phyloP scores from a whole-genome alignment of 129 eudicot species.

The Smallanthus sonchifolius region DNA sequence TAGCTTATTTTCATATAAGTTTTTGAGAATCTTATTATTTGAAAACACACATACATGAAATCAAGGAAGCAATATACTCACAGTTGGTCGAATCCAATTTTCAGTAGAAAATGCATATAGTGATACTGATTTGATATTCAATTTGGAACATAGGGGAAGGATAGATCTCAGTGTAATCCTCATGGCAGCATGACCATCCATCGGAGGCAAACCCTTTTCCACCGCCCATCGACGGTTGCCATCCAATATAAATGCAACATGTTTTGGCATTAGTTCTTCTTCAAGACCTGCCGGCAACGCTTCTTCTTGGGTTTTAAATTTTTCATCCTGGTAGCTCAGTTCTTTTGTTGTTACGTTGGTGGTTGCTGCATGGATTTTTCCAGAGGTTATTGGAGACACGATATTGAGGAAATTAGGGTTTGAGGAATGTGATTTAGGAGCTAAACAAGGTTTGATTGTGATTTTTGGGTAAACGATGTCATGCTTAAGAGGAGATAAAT shows the following conservation, averaged over 20 bases:
- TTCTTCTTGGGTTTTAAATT: not conserved
- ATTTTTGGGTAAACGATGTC: not conserved
- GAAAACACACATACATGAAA: too few species aligned
- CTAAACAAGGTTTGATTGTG: not conserved
- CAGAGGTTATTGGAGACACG: not conserved
- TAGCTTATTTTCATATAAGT: too few species aligned
- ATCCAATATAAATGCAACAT: constrained; percentile 9
- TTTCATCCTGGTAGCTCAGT: not conserved
- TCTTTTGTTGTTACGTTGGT: not conserved
- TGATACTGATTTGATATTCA: constrained; percentile 2
- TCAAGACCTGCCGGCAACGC: not conserved
- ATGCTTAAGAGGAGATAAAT: not conserved
- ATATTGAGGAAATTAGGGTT: not conserved
- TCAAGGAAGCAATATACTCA: constrained; percentile 11
- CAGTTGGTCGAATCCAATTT: constrained; percentile 14
- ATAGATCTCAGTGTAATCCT: not conserved
- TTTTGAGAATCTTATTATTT: too few species aligned
- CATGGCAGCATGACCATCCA: constrained; percentile 17
- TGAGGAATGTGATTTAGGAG: not conserved
- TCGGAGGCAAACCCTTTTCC: constrained; percentile 8
- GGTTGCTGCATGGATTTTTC: not conserved
- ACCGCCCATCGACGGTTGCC: constrained; percentile 19
- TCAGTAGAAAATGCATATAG: constrained; percentile 20
- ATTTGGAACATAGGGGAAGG: not conserved
- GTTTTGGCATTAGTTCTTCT: constrained; percentile 18